Conservation (phyloP, 2,329 filamentous ascomycete genomes). For the Mycosphaerella sp. region DNA sequence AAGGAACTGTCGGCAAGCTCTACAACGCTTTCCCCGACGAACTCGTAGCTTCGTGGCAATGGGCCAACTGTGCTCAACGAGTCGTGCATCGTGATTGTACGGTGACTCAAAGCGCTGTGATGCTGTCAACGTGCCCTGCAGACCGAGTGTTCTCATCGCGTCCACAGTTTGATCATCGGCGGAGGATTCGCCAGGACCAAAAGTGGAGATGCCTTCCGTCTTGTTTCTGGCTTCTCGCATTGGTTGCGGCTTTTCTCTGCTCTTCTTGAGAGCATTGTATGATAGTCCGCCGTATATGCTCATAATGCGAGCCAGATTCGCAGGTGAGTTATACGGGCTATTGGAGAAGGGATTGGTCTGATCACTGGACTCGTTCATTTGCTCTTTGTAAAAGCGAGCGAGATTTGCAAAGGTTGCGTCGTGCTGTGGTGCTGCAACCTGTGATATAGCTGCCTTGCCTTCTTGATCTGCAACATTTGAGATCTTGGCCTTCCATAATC, state of each 20-base stretch:
- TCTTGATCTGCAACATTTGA: conserved; percentile 38
- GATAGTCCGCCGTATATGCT: conserved; percentile 70
- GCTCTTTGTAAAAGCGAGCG: conserved; percentile 72
- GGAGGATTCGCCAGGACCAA: conserved; percentile 32
- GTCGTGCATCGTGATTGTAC: conserved; percentile 49
- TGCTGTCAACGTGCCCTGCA: conserved; percentile 55
- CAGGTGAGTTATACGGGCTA: conserved; percentile 64
- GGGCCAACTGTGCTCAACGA: conserved; percentile 70
- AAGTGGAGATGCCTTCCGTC: conserved; percentile 62
- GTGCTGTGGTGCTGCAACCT: conserved; percentile 45
- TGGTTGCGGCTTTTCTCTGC: conserved; percentile 59
- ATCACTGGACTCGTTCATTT: conserved; percentile 62
- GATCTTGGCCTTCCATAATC: conserved; percentile 26
- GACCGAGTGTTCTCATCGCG: conserved; percentile 53
- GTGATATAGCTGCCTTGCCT: conserved; percentile 31
- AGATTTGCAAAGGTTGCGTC: conserved; percentile 70
- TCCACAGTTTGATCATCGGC: conserved; percentile 53
- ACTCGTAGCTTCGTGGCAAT: conserved; percentile 78
- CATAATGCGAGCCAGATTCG: conserved; percentile 82
- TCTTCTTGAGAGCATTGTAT: conserved; percentile 56
- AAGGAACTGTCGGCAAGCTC: conserved; percentile 87
- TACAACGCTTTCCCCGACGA: conserved; percentile 89
- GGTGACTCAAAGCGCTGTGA: conserved; percentile 49
- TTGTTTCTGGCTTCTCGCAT: conserved; percentile 73
- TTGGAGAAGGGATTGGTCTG: conserved; percentile 43